Conservation (phyloP, 345 rosid species). For the Sonneratia caseolaris region DNA sequence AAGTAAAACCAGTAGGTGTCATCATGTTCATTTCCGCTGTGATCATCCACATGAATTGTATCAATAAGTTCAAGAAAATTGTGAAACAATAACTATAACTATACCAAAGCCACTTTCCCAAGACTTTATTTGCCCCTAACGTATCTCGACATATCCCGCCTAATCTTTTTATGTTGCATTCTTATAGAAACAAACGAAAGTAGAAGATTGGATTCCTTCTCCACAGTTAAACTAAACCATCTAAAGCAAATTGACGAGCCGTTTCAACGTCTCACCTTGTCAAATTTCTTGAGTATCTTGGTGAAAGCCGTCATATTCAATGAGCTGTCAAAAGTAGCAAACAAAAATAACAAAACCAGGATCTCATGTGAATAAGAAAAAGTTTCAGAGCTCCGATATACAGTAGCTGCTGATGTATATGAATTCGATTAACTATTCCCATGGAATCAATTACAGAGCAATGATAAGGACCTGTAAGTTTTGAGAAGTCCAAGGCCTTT, state of each 20-base stretch:
- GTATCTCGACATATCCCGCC: not conserved
- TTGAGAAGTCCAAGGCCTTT: constrained; percentile 73
- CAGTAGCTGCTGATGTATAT: not conserved
- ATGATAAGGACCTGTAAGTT: constrained; percentile 58
- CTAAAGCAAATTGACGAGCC: not conserved
- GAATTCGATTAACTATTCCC: not conserved
- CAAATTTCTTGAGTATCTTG: constrained; percentile 90
- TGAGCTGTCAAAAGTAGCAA: constrained; percentile 40
- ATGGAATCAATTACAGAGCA: not conserved
- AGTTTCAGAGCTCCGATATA: not conserved
- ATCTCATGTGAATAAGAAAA: not conserved
- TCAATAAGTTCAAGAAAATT: not conserved
- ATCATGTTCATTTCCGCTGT: not conserved
- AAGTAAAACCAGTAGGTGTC: not conserved
- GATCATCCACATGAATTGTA: not conserved
- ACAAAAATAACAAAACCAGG: not conserved
- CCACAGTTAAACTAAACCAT: not conserved
- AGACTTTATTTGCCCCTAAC: not conserved
- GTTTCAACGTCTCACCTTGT: constrained; percentile 47
- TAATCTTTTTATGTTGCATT: not conserved
- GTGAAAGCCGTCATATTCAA: constrained; percentile 84
- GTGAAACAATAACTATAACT: not conserved
- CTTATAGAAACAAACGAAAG: not conserved
- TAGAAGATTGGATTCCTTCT: not conserved
- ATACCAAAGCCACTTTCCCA: too few relatives aligned